Evolutionary conservation across 495 filamentous ascomycete species (phyloP).

Genomic region (Penicillium canariense): DNA sequence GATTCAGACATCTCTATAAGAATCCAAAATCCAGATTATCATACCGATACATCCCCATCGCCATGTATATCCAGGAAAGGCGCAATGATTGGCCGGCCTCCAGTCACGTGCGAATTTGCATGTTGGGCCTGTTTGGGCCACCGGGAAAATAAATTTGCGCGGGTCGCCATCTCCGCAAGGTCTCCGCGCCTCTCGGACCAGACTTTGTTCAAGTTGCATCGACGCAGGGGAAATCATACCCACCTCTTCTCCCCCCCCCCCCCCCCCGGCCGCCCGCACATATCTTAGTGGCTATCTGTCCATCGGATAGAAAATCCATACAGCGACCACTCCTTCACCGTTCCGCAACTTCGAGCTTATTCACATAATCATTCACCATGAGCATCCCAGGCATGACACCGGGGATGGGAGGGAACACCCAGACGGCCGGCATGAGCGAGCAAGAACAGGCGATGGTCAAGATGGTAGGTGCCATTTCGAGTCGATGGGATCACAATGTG

Average conservation of each 20-base stretch:
- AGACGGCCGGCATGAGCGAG: constrained; percentile 47
- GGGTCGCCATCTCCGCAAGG: constrained; percentile 35
- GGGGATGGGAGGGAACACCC: constrained; percentile 26
- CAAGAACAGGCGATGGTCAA: constrained; percentile 55
- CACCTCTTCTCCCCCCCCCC: background rate
- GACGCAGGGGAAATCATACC: constrained; percentile 6
- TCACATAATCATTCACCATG: constrained; percentile 30
- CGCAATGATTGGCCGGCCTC: background rate
- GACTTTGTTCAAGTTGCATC: constrained; percentile 7
- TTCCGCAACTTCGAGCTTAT: background rate
- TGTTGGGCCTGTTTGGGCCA: constrained; percentile 5
- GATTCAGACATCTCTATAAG: no score
- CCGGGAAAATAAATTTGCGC: constrained; percentile 39
- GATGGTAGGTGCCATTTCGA: constrained; percentile 40
- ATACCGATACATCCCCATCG: background rate
- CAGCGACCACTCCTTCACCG: no score
- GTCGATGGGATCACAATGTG: background rate
- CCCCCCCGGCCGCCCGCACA: no score
- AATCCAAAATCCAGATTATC: background rate
- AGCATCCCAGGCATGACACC: constrained; percentile 44
- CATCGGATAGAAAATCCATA: no score
- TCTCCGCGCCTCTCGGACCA: constrained; percentile 22
- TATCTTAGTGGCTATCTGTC: no score
- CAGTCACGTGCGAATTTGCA: constrained; percentile 24
- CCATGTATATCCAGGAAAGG: no score